Conservation (phyloP, 148 eudicot genomes). For the Rhododendron griersonianum region DNA sequence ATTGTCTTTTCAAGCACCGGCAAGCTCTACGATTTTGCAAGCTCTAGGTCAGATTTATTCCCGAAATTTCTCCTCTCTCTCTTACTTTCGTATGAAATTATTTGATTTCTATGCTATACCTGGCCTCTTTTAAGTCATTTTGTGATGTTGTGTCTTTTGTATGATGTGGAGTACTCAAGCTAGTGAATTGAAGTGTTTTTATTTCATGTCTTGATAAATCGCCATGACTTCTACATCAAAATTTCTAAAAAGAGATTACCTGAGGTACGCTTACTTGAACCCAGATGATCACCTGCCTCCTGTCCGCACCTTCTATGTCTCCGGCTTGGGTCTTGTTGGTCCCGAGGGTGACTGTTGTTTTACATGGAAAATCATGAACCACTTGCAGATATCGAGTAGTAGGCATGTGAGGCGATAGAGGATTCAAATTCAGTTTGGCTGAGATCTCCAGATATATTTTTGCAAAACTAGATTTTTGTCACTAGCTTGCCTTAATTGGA, state of each 20-base stretch:
- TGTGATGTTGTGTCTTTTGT: background rate
- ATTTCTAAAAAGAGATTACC: background rate
- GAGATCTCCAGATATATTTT: background rate
- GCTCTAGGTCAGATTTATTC: constrained; percentile 29
- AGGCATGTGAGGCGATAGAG: background rate
- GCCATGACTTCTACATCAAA: background rate
- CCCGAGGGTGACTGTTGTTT: background rate
- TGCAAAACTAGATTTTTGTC: background rate
- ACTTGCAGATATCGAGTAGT: background rate
- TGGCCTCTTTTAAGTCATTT: background rate
- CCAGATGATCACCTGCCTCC: background rate
- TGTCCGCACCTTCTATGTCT: background rate
- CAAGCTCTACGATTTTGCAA: constrained; percentile 46
- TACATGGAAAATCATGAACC: background rate
- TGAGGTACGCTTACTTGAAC: background rate
- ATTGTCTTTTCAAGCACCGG: constrained; percentile 51
- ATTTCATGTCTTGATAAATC: background rate
- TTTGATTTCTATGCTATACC: background rate
- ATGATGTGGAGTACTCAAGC: background rate
- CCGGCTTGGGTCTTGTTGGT: background rate
- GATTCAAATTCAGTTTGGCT: background rate
- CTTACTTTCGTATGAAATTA: background rate
- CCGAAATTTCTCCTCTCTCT: background rate
- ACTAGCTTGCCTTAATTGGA: background rate
- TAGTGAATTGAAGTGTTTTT: background rate